Evolutionary conservation across 495 filamentous ascomycete species (phyloP).

Genomic region (Talaromyces stipitatus): DNA sequence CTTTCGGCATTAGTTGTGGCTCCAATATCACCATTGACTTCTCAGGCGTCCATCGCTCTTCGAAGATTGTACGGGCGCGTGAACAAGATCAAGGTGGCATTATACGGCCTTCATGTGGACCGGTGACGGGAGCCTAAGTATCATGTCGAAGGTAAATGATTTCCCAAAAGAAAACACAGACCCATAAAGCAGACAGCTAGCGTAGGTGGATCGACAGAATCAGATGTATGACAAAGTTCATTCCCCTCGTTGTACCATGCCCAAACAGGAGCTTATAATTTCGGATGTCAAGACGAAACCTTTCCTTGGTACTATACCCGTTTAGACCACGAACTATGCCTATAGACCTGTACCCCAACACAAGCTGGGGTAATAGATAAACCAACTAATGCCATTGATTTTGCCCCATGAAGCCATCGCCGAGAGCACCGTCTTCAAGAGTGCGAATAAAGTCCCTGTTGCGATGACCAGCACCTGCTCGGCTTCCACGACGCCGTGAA

Average conservation of each 20-base stretch:
- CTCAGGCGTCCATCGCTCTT: background rate
- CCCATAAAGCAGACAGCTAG: background rate
- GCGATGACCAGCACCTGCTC: constrained; percentile 51
- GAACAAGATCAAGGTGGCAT: background rate
- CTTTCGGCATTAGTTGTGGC: background rate
- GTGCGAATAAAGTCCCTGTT: constrained; percentile 90
- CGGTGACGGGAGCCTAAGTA: background rate
- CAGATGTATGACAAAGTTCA: background rate
- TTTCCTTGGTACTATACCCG: no score
- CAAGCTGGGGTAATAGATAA: background rate
- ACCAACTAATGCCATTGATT: constrained; percentile 52
- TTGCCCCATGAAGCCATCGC: constrained; percentile 69
- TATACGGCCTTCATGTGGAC: background rate
- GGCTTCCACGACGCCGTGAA: constrained; percentile 69
- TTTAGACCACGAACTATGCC: no score
- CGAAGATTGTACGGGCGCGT: background rate
- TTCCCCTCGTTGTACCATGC: background rate
- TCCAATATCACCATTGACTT: background rate
- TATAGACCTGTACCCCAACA: background rate
- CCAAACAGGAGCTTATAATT: background rate
- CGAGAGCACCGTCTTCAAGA: constrained; percentile 85
- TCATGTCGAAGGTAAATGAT: background rate
- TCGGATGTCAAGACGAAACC: background rate
- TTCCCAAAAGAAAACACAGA: background rate
- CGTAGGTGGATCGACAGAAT: background rate